Percentiles rank a stretch among this genome's conserved stretches.
Conservation (phyloP, 805 yeast genomes). For the Wickerhamomyces sydowiorum region DNA sequence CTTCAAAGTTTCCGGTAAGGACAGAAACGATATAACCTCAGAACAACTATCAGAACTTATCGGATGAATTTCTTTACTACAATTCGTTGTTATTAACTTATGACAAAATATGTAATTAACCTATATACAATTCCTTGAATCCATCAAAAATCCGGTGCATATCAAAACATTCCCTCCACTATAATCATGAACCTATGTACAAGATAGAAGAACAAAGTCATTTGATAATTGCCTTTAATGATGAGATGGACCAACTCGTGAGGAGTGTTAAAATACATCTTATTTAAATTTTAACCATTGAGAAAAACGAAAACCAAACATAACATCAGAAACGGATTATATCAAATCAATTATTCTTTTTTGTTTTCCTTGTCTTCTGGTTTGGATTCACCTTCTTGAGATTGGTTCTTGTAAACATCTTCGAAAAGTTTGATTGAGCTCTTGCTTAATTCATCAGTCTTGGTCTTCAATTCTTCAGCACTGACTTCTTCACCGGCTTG, state of each 20-base stretch:
- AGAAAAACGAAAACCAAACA: background rate
- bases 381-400: conserved; percentile 16
- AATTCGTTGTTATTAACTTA: background rate
- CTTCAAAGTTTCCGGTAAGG: background rate
- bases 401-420: conserved; percentile 25
- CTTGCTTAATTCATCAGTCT: conserved; percentile 76
- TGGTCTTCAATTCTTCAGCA: conserved; percentile 62
- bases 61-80: background rate
- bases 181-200: conserved; percentile 1
- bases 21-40: background rate
- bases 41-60: too few relatives aligned
- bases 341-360: conserved; percentile 2
- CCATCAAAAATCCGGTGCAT: background rate
- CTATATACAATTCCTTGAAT: background rate
- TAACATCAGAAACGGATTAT: background rate
- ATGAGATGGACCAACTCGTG: background rate
- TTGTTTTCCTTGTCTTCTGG: conserved; percentile 25
- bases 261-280: background rate
- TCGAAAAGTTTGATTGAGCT: conserved; percentile 77
- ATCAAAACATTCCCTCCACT: background rate
- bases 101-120: background rate
- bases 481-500: conserved; percentile 56
- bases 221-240: background rate
- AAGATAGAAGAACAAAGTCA: background rate
- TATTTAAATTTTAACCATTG: background rate